Conservation (phyloP, 768 basidiomycete genomes). For the Mycena floridula region DNA sequence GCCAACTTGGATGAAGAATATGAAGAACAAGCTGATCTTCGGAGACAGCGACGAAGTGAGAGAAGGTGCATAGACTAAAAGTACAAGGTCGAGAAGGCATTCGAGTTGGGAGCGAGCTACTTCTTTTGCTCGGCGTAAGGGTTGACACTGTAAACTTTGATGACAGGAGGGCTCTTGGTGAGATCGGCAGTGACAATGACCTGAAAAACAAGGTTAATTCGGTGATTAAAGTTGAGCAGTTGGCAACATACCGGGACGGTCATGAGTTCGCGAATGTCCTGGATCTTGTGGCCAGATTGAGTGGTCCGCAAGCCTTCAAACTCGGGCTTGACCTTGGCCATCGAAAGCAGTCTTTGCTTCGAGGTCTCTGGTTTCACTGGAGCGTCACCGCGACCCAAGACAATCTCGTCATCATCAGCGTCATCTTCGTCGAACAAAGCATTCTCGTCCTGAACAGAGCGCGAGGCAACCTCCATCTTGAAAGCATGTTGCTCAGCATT, state of each 20-base stretch:
- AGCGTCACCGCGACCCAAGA: constrained; percentile 54
- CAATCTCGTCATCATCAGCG: constrained; percentile 76
- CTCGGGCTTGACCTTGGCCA: constrained; percentile 64
- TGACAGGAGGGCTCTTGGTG: constrained; percentile 93
- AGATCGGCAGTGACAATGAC: constrained; percentile 94
- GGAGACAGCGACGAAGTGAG: no score
- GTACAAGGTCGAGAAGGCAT: no score
- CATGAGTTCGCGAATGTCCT: constrained; percentile 92
- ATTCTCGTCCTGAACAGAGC: constrained; percentile 80
- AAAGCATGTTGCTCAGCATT: constrained; percentile 86
- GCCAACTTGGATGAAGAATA: no score
- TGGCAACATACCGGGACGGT: constrained; percentile 71
- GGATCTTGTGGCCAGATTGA: constrained; percentile 82
- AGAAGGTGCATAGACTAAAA: no score
- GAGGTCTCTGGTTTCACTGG: constrained; percentile 50
- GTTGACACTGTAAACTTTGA: constrained; percentile 96
- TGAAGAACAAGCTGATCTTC: no score
- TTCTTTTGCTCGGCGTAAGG: constrained; percentile 70
- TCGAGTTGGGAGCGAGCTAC: no score
- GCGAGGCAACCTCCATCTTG: constrained; percentile 88
- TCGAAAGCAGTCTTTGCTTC: constrained; percentile 72
- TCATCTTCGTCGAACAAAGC: constrained; percentile 89
- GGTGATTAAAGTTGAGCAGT: no score
- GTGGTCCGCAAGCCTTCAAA: constrained; percentile 82
- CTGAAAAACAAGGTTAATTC: no score